Evolutionary conservation across 2,329 filamentous ascomycete species (phyloP).

Genomic region (Epichloe aotearoae): DNA sequence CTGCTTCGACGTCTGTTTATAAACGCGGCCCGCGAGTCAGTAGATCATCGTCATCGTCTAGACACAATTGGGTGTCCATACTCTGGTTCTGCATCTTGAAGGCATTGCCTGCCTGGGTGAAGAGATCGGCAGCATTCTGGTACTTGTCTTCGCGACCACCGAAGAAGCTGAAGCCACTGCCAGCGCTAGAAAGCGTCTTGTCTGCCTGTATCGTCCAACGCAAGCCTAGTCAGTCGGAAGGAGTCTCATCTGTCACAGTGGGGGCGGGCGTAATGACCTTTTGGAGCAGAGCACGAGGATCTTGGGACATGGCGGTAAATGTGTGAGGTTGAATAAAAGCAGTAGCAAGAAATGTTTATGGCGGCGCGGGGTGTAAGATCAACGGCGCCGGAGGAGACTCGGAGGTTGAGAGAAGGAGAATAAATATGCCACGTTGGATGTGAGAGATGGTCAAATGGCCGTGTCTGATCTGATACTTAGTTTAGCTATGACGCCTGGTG

Average conservation of each 20-base stretch:
- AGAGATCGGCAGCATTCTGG: slow-evolving; percentile 77
- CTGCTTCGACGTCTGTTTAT: slow-evolving; percentile 63
- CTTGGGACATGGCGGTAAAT: slow-evolving; percentile 48
- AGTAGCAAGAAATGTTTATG: not conserved
- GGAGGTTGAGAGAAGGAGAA: not conserved
- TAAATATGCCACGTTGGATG: not conserved
- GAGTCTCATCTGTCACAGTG: slow-evolving; percentile 1
- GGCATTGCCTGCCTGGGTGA: slow-evolving; percentile 78
- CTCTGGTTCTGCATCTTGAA: slow-evolving; percentile 80
- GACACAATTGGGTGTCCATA: slow-evolving; percentile 25
- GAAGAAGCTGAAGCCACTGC: slow-evolving; percentile 79
- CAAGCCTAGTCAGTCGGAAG: slow-evolving; percentile 4
- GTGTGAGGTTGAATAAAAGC: slow-evolving; percentile 1
- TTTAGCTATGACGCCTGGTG: slow-evolving; percentile 1
- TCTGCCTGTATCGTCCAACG: slow-evolving; percentile 53
- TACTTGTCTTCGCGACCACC: slow-evolving; percentile 79
- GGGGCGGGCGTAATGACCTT: slow-evolving; percentile 39
- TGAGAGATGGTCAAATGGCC: not conserved
- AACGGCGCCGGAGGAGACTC: not conserved
- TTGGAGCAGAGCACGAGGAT: slow-evolving; percentile 65
- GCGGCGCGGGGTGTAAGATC: not conserved
- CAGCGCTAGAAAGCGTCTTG: slow-evolving; percentile 61
- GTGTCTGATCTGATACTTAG: no score
- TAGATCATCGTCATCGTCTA: not conserved
- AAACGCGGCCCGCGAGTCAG: not conserved